Conservation (phyloP, 306 rosid species). For the Aeschynomene evenia region DNA sequence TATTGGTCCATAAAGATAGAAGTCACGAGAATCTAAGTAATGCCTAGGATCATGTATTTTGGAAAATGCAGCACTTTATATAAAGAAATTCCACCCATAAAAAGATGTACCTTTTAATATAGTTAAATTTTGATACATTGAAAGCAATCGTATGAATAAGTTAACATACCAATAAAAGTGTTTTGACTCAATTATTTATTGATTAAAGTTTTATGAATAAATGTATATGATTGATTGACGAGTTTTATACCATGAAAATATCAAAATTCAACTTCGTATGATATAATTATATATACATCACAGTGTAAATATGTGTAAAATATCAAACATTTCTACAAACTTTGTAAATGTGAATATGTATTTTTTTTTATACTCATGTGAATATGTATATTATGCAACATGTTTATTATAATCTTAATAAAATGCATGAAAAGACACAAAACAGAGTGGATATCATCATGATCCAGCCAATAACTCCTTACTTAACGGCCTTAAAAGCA, state of each 20-base stretch:
- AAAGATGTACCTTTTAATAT: neutral
- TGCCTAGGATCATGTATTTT: constrained; percentile 38
- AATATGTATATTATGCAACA: too few relatives aligned
- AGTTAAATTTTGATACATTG: too few relatives aligned
- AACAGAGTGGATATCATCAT: constrained; percentile 8
- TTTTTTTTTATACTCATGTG: neutral
- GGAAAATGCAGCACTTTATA: neutral
- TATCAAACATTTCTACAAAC: neutral
- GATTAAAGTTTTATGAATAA: too few relatives aligned
- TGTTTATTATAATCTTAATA: constrained; percentile 8
- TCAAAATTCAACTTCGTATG: too few relatives aligned
- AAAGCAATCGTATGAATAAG: too few relatives aligned
- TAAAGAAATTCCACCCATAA: constrained; percentile 18
- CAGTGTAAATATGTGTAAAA: neutral
- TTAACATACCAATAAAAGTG: too few relatives aligned
- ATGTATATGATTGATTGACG: too few relatives aligned
- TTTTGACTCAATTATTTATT: too few relatives aligned
- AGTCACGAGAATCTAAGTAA: constrained; percentile 27
- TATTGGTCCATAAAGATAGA: neutral
- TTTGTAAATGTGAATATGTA: neutral
- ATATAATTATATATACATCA: too few relatives aligned
- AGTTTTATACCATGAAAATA: too few relatives aligned
- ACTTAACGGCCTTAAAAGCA: constrained; percentile 33
- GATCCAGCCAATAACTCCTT: constrained; percentile 27
- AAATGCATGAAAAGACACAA: constrained; percentile 33